A percentile compares a stretch with the other conserved stretches of the same genome.
Evolutionary conservation across 192 early-diverging fungal genomes (phyloP).

Genomic region (Coemansia sp.): DNA sequence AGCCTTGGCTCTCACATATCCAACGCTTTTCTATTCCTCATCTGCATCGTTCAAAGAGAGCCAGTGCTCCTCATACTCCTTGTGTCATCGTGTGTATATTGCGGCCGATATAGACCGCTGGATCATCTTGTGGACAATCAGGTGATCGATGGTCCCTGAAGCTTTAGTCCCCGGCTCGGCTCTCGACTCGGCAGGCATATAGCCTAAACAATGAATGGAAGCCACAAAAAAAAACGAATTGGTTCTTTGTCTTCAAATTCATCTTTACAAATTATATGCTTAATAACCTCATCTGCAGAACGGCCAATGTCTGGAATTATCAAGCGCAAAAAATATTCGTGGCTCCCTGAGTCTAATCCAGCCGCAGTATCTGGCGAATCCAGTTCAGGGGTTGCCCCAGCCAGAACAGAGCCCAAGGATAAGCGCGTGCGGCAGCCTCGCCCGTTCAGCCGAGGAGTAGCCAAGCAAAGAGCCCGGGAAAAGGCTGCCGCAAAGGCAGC

Average conservation of each 20-base stretch:
- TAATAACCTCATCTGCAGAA: background rate
- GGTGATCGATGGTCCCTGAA: background rate
- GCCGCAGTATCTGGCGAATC: constrained; percentile 46
- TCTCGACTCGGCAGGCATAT: background rate
- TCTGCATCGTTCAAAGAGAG: too few relatives aligned
- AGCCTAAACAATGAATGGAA: background rate
- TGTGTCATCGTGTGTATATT: background rate
- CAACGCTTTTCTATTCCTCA: too few relatives aligned
- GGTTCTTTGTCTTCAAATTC: background rate
- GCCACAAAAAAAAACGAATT: background rate
- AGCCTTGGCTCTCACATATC: too few relatives aligned
- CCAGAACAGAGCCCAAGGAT: constrained; percentile 28
- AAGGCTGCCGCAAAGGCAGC: constrained; percentile 1
- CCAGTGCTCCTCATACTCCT: too few relatives aligned
- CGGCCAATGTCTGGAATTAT: constrained; percentile 37
- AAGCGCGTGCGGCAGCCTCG: constrained; percentile 13
- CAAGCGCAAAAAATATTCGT: constrained; percentile 56
- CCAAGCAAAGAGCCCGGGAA: constrained; percentile 17
- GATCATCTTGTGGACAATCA: background rate
- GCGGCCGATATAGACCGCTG: background rate
- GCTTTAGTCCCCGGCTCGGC: background rate
- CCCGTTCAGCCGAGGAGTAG: constrained; percentile 9
- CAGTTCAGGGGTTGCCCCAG: background rate
- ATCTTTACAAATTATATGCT: background rate
- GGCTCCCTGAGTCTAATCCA: constrained; percentile 55